These are phyloP conservation scores for Botrytis cinerea DNA, from an alignment of 2,329 filamentous ascomycete species.

Conservation along the genomic window DNA sequence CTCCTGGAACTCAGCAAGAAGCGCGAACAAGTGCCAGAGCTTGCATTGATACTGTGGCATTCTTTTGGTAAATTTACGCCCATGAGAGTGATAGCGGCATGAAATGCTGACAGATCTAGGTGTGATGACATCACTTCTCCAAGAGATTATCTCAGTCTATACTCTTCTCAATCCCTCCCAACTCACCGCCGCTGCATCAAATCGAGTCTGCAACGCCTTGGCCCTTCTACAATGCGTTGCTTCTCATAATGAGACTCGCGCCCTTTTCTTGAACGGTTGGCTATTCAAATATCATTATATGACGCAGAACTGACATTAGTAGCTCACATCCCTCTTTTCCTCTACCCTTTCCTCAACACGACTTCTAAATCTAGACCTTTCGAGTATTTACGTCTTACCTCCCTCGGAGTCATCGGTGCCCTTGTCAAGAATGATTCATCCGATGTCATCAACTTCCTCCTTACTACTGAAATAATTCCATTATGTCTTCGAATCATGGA, in stretches of 20 bases:
- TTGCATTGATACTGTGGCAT: slow-evolving; percentile 96
- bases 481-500: slow-evolving; percentile 99
- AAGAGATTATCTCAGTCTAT: slow-evolving; percentile 99
- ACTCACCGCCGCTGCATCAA: slow-evolving; percentile 94
- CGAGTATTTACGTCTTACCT: slow-evolving; percentile 94
- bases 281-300: slow-evolving; percentile 18
- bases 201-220: slow-evolving; percentile 95
- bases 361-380: slow-evolving; percentile 97
- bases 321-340: slow-evolving; percentile 97
- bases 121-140: slow-evolving; percentile 95
- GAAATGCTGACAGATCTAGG: slow-evolving; percentile 53
- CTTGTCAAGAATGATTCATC: slow-evolving; percentile 98
- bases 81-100: background rate
- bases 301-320: slow-evolving; percentile 30
- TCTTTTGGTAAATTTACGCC: slow-evolving; percentile 74
- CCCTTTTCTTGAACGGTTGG: slow-evolving; percentile 88
- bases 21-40: slow-evolving; percentile 93
- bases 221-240: slow-evolving; percentile 96
- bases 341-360: slow-evolving; percentile 98
- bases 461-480: slow-evolving; percentile 98
- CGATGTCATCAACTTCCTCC: slow-evolving; percentile 97
- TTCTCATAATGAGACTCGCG: slow-evolving; percentile 93
- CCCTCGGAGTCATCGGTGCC: slow-evolving; percentile 92
- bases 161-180: slow-evolving; percentile 95
- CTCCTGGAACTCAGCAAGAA: slow-evolving; percentile 97